Base-by-base conservation (phyloP, 495 filamentous ascomycete genomes). In the Penicilliopsis zonata region DNA sequence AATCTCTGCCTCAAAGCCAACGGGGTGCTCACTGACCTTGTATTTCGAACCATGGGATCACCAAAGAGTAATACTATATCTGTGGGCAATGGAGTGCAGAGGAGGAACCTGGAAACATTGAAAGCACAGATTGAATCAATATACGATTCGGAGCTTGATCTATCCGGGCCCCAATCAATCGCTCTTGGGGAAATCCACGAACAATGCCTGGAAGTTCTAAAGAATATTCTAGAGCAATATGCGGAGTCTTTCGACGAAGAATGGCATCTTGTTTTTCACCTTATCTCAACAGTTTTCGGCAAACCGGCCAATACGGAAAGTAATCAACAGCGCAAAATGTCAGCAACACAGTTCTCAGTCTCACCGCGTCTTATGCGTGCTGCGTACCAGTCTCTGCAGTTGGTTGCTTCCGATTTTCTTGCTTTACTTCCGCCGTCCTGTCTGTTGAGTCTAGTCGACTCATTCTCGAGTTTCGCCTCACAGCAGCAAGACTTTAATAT, bases 401-500 rank as follows among this genome's bases (percentile, higher is more conserved):
- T 98, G 4, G 80, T 96, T 23, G 93, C 86, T 44, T 94, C 90
- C 3, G 90, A 98, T 50, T 98, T 95, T 42, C 58, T 96, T 5
- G 65, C 76, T 28, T 73, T 79, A 26, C 57, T 98, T 26, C 86
- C 90, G 2, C 72, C 78, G 29, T 63, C 70, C 17, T 90, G 82
- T 52, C 74, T 94, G 22, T 63, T 86, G 34, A 80, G 78, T 37
- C 70, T 96, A 12, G 77, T 95, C 39, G 80, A 95, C 58, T 82
- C 86, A 27, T 72, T 98, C 13, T 82, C 82, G 41, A 76, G 76
- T 36, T 98, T 96, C 57, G 82, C 79, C 33, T 72, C 74, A 2
- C 88, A 96, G 49, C 67, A 75, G 22, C 81, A 93, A 41, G 90
- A 96, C 53, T 72, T 98, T 33, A 98, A 98, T 43, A 92, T 95